phyloP scores from a whole-genome alignment of 106 monocot genomes.

The Platanthera zijinensis region DNA sequence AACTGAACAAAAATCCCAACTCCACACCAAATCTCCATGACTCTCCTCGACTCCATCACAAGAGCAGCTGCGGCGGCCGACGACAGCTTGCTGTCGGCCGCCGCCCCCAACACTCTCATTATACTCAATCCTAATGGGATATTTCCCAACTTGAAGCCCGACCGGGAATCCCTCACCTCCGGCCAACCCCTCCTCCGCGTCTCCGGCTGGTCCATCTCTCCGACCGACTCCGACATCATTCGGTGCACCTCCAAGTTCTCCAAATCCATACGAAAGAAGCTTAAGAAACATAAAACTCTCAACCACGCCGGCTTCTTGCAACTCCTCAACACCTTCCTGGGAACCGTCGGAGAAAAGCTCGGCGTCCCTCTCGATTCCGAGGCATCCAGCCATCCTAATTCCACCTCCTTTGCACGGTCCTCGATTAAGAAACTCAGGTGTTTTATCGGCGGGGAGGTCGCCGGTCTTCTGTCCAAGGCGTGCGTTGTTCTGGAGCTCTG shows the following conservation, averaged over 20 bases:
- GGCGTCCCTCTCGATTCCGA: no score
- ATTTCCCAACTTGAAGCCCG: conserved; percentile 17
- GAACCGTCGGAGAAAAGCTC: no score
- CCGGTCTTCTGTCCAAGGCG: no score
- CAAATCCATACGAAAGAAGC: conserved; percentile 1
- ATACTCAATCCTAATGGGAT: conserved; percentile 38
- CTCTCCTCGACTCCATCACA: conserved; percentile 52
- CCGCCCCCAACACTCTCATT: conserved; percentile 23
- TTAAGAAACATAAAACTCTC: conserved; percentile 17
- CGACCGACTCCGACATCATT: conserved; percentile 14
- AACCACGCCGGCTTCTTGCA: conserved; percentile 8
- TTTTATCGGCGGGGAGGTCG: no score
- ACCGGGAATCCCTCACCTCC: neutral
- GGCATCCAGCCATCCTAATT: no score
- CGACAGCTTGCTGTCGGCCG: conserved; percentile 6
- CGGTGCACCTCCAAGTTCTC: no score
- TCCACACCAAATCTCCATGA: conserved; percentile 10
- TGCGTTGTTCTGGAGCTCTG: no score
- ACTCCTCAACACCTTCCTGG: conserved; percentile 18
- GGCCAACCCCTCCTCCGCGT: conserved; percentile 16
- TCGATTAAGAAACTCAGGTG: no score
- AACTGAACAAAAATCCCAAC: no score
- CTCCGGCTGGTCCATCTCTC: conserved; percentile 29
- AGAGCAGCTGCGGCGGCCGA: conserved; percentile 18
- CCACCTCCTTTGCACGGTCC: neutral